A percentile compares a stretch with the other conserved stretches of the same genome.
Evolutionary conservation across 768 basidiomycete species (phyloP).

Genomic region (Hirschioporus abietinus): DNA sequence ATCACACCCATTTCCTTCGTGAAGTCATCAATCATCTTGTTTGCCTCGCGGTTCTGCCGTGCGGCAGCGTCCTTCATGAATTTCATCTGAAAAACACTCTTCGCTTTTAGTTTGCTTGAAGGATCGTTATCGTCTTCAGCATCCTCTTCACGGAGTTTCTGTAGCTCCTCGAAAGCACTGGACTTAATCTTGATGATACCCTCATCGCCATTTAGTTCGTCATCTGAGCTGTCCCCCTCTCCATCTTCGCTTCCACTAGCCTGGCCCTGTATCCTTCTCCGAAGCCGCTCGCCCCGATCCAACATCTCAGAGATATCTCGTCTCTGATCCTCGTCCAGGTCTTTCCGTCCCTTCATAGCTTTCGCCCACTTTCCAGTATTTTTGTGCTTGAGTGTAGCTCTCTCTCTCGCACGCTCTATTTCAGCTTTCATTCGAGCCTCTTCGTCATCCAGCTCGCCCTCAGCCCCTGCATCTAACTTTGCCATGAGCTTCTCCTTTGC

Average conservation of each 20-base stretch:
- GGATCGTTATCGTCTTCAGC: constrained; percentile 20
- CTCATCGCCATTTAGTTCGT: constrained; percentile 29
- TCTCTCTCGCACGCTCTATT: constrained; percentile 75
- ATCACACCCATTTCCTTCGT: constrained; percentile 57
- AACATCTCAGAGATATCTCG: constrained; percentile 83
- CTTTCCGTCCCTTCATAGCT: constrained; percentile 64
- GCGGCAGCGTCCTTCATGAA: constrained; percentile 95
- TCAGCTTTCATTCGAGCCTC: constrained; percentile 62
- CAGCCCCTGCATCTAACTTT: constrained; percentile 45
- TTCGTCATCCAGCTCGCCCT: constrained; percentile 41
- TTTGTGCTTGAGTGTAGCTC: constrained; percentile 86
- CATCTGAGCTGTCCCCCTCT: constrained; percentile 39
- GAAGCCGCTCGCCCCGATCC: constrained; percentile 70
- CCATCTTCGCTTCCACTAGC: constrained; percentile 47
- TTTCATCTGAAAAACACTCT: constrained; percentile 91
- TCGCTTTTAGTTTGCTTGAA: constrained; percentile 35
- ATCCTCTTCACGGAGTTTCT: constrained; percentile 38
- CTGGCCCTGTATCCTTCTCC: constrained; percentile 68
- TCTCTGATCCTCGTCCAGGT: constrained; percentile 56
- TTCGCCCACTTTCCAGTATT: constrained; percentile 86
- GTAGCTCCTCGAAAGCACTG: constrained; percentile 75
- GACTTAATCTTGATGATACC: constrained; percentile 47
- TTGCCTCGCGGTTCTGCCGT: constrained; percentile 50
- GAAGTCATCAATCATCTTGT: constrained; percentile 68
- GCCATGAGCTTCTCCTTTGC: constrained; percentile 56